phyloP scores from a whole-genome alignment of 2,329 filamentous ascomycete species.

The Fusarium nanum region DNA sequence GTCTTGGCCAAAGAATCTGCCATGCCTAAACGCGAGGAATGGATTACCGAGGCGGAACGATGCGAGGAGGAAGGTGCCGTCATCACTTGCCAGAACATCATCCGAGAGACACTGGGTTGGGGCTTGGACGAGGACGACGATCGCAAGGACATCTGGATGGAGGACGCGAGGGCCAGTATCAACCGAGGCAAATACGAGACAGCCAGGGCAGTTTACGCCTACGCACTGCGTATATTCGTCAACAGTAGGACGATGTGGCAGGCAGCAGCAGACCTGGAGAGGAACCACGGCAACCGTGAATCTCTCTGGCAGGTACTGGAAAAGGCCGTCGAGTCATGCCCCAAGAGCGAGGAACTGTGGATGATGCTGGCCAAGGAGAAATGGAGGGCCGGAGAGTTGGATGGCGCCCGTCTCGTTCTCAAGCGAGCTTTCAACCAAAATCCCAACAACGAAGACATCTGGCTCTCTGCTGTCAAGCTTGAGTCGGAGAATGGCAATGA shows the following conservation, averaged over 20 bases:
- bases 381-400: constrained; percentile 87
- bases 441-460: constrained; percentile 97
- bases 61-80: constrained; percentile 93
- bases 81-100: constrained; percentile 88
- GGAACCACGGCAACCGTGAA: constrained; percentile 86
- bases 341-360: constrained; percentile 91
- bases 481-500: constrained; percentile 90
- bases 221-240: constrained; percentile 88
- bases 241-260: constrained; percentile 91
- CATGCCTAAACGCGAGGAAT: constrained; percentile 97
- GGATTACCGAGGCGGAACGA: constrained; percentile 93
- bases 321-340: constrained; percentile 93
- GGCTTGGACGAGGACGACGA: constrained; percentile 95
- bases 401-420: constrained; percentile 86
- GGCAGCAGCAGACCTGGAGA: constrained; percentile 89
- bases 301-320: constrained; percentile 87
- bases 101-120: constrained; percentile 93
- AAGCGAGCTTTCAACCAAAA: constrained; percentile 94
- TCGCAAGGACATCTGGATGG: constrained; percentile 94
- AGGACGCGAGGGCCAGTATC: constrained; percentile 87
- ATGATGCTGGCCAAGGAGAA: constrained; percentile 96
- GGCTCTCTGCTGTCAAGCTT: constrained; percentile 94
- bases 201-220: constrained; percentile 91
- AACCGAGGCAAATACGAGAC: constrained; percentile 87
- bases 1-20: constrained; percentile 89